A percentile compares a stretch with the other conserved stretches of the same genome.
Evolutionary conservation across 1,284 basidiomycete species (phyloP).

Genomic region (Inonotus hispidus): DNA sequence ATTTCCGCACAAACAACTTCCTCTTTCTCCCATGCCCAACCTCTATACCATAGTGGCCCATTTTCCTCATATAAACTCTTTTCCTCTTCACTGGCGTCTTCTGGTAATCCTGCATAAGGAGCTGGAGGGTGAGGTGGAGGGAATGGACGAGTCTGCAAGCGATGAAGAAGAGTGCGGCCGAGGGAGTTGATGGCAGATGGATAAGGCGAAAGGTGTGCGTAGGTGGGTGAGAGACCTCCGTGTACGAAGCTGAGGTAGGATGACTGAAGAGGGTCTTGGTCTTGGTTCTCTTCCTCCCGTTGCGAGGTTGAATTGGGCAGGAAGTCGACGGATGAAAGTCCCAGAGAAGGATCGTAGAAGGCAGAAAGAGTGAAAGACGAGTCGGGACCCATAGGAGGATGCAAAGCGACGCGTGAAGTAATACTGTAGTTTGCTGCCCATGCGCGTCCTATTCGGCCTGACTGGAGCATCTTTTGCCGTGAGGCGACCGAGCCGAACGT

Average conservation of each 20-base stretch:
- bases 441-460: slow-evolving; percentile 74
- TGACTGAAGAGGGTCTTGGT: slow-evolving; percentile 52
- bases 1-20: slow-evolving; percentile 66
- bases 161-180: slow-evolving; percentile 58
- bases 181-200: slow-evolving; percentile 76
- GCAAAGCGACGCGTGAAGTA: slow-evolving; percentile 75
- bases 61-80: slow-evolving; percentile 64
- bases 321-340: slow-evolving; percentile 31
- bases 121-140: slow-evolving; percentile 80
- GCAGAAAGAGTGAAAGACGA: slow-evolving; percentile 67
- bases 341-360: slow-evolving; percentile 65
- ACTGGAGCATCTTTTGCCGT: slow-evolving; percentile 67
- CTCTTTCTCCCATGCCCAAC: slow-evolving; percentile 76
- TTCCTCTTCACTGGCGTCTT: slow-evolving; percentile 61
- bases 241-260: slow-evolving; percentile 83
- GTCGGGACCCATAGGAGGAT: slow-evolving; percentile 55
- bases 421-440: slow-evolving; percentile 88
- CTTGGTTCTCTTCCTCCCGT: slow-evolving; percentile 32
- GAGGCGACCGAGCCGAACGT: slow-evolving; percentile 70
- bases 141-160: slow-evolving; percentile 48
- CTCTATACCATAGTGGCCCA: slow-evolving; percentile 88
- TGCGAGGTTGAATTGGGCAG: slow-evolving; percentile 22
- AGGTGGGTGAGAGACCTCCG: slow-evolving; percentile 77
- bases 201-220: slow-evolving; percentile 68
- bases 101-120: slow-evolving; percentile 73